Conservation (phyloP, 2,329 filamentous ascomycete genomes). For the Pseudogymnoascus sp. region DNA sequence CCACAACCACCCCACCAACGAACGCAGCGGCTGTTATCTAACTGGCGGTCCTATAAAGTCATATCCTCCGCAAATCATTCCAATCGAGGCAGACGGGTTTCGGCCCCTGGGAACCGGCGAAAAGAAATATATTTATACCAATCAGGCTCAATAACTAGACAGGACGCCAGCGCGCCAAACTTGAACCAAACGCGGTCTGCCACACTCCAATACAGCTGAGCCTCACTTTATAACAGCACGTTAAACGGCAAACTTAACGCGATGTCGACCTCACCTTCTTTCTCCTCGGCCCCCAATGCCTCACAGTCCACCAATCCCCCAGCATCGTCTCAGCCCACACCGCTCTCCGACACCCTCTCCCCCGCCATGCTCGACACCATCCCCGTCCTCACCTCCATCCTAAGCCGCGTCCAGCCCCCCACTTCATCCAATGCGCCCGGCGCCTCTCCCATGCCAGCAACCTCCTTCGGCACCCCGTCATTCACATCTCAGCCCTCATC, state of each 20-base stretch:
- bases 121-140: background rate
- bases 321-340: slow-evolving; percentile 26
- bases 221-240: background rate
- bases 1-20: background rate
- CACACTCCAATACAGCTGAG: background rate
- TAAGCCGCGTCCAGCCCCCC: slow-evolving; percentile 60
- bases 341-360: slow-evolving; percentile 55
- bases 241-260: slow-evolving; percentile 10
- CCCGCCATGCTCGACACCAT: slow-evolving; percentile 81
- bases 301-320: slow-evolving; percentile 23
- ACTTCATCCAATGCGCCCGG: slow-evolving; percentile 31
- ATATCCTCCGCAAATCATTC: background rate
- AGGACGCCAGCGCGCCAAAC: background rate
- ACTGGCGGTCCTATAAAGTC: background rate
- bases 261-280: slow-evolving; percentile 19
- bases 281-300: background rate
- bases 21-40: slow-evolving; percentile 1
- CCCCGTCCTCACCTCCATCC: slow-evolving; percentile 70
- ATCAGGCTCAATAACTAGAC: background rate
- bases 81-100: background rate
- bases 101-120: background rate
- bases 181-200: background rate
- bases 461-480: slow-evolving; percentile 23
- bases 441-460: slow-evolving; percentile 14
- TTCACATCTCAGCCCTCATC: slow-evolving; percentile 20